Evolutionary conservation across 257 asterid genomes (phyloP).

Genomic region (Rhazya stricta): DNA sequence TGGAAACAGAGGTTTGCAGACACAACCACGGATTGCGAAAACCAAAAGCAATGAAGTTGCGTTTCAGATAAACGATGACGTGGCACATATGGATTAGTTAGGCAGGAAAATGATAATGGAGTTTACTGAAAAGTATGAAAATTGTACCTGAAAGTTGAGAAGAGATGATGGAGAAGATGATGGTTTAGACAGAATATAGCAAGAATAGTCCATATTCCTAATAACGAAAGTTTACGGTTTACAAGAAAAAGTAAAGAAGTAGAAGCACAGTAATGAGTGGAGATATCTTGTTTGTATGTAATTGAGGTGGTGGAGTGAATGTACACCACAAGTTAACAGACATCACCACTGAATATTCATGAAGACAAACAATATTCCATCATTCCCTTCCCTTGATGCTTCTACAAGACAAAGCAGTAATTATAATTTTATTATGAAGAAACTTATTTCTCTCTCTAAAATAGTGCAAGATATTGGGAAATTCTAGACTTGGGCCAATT

Average conservation of each 20-base stretch:
- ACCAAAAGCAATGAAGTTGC: too few species aligned
- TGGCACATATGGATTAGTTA: background rate
- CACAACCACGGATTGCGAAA: too few species aligned
- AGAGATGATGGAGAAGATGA: conserved; percentile 28
- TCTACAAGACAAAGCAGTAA: background rate
- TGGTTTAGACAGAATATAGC: conserved; percentile 25
- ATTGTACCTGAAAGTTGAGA: conserved; percentile 33
- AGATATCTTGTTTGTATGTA: background rate
- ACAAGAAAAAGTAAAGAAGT: background rate
- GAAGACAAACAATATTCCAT: background rate
- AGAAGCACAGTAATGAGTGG: background rate
- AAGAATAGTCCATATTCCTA: conserved; percentile 43
- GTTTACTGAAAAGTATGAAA: background rate
- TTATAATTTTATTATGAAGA: too few species aligned
- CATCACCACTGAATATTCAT: background rate
- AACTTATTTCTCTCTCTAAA: too few species aligned
- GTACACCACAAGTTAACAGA: conserved; percentile 18
- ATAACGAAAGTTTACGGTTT: background rate
- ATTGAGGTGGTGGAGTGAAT: background rate
- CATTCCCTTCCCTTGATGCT: background rate
- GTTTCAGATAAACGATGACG: too few species aligned
- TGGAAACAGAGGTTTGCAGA: too few species aligned
- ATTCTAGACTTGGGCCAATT: too few species aligned
- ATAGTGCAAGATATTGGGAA: too few species aligned
- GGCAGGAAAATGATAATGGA: background rate